Evolutionary conservation across 352 stramenopile species (phyloP), one percentile per base, ranked within the genome.

Genomic region (Peronospora destructor): DNA sequence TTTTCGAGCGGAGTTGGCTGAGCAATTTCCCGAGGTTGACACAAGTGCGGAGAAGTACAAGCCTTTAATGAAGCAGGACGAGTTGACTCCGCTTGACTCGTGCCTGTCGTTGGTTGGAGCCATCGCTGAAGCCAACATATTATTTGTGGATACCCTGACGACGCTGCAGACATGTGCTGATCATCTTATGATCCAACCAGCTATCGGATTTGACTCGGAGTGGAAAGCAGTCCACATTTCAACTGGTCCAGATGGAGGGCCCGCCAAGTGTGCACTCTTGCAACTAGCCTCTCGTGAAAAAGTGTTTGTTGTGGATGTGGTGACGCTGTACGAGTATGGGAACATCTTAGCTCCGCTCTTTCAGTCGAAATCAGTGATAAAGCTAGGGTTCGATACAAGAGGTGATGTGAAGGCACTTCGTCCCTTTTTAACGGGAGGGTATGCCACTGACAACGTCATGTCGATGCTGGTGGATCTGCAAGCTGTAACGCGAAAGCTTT

Each of bases 191-290:
- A 34, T 38, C 2, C 64, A 77, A n/a, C 23, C 57, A 0, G 59
- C 72, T 16, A 60, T 91, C 13, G 81, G 81, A 2, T 87, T 91
- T 36, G 81, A 91, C 61, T 87, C 73, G 13, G 81, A 91, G 52
- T 91, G 81, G 81, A 86, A 84, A 25, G 54, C 71, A 6, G 52
- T 67, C n/a, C 66, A 79, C 19, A 55, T 65, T 30, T 59, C 57
- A 9, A 32, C 59, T 29, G 38, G 21, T 1, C 14, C 44, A 0
- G 33, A 50, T n/a, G 28, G 55, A 12, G 13, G 38, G 3, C 37
- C 29, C 21, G 67, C 68, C 4, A 69, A 70, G 1, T 88, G 76
- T 47, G 75, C 80, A 16, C 53, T 87, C 23, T 13, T 89, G 34
- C 81, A 91, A 53, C 39, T 91, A 36, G 72, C 81, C n/a, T 85